Conservation (phyloP, 805 yeast species). For the Maudiozyma turicensis region DNA sequence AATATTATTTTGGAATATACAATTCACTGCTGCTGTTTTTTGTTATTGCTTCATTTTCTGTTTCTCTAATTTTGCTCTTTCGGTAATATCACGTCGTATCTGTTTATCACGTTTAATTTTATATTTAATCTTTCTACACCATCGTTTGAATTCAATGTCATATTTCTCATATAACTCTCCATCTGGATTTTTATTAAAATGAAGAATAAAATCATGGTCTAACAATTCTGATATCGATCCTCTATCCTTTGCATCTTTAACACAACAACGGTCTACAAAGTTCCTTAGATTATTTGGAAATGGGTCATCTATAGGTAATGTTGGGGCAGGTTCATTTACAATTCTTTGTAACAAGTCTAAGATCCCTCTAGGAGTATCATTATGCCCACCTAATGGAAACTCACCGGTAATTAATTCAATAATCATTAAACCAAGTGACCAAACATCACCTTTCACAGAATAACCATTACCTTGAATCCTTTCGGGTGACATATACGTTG, state of each 20-base stretch:
- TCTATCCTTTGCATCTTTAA: constrained; percentile 58
- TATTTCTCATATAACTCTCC: constrained; percentile 4
- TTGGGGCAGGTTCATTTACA: constrained; percentile 88
- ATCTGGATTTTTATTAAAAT: constrained; percentile 26
- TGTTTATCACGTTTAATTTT: constrained; percentile 25
- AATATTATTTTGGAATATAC: background rate
- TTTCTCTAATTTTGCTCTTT: constrained; percentile 23
- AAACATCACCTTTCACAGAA: constrained; percentile 91
- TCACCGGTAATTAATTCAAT: constrained; percentile 81
- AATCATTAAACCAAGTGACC: constrained; percentile 91
- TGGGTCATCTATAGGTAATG: constrained; percentile 35
- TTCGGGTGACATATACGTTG: constrained; percentile 96
- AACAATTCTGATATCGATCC: constrained; percentile 67
- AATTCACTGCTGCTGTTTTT: constrained; percentile 10
- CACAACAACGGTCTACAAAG: constrained; percentile 66
- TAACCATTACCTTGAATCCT: constrained; percentile 91
- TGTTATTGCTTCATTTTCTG: constrained; percentile 14
- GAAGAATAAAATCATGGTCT: constrained; percentile 28
- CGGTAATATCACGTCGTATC: constrained; percentile 24
- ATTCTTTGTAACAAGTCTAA: constrained; percentile 84
- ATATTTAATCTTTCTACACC: constrained; percentile 33
- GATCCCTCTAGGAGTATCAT: constrained; percentile 70
- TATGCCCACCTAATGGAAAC: constrained; percentile 61
- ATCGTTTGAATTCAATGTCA: constrained; percentile 31
- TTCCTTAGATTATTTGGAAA: constrained; percentile 42